These are phyloP conservation scores for Haematococcus sp. DNA, from an alignment of 139 green algal genomes.

Conservation along the genomic window DNA sequence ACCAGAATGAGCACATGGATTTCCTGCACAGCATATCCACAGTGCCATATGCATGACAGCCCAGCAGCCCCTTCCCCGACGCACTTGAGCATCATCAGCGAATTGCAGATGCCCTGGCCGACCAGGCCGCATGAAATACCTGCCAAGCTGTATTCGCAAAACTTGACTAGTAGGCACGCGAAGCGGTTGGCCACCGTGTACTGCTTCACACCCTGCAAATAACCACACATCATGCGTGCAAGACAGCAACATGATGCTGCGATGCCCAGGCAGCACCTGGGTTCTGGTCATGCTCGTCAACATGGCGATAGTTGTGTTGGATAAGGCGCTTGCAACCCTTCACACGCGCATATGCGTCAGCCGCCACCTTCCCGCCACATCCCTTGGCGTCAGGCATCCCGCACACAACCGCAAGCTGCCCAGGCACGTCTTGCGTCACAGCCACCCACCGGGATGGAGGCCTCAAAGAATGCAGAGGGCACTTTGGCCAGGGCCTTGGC, in stretches of 20 bases:
- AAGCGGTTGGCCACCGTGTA: slow-evolving; percentile 59
- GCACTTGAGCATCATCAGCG: slow-evolving; percentile 77
- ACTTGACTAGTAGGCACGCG: slow-evolving; percentile 74
- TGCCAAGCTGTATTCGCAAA: slow-evolving; percentile 84
- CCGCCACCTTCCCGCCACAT: no score
- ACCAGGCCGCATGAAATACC: slow-evolving; percentile 87
- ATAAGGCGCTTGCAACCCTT: neutral
- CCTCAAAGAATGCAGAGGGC: slow-evolving; percentile 77
- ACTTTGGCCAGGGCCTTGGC: slow-evolving; percentile 44
- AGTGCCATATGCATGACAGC: neutral
- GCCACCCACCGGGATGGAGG: slow-evolving; percentile 24
- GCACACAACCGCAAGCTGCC: no score
- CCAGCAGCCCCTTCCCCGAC: slow-evolving; percentile 14
- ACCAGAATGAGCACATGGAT: no score
- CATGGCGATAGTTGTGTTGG: neutral
- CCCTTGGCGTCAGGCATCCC: no score
- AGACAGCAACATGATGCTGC: neutral
- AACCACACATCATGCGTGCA: neutral
- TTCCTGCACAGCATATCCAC: no score
- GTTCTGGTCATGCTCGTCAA: no score
- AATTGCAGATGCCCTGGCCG: slow-evolving; percentile 90
- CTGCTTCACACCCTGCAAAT: slow-evolving; percentile 33
- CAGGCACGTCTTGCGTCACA: no score
- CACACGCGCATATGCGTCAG: neutral
- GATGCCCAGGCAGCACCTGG: neutral